These are phyloP conservation scores for Cucurbita argyrosperma DNA, from an alignment of 306 rosid genomes.

Conservation along the genomic window DNA sequence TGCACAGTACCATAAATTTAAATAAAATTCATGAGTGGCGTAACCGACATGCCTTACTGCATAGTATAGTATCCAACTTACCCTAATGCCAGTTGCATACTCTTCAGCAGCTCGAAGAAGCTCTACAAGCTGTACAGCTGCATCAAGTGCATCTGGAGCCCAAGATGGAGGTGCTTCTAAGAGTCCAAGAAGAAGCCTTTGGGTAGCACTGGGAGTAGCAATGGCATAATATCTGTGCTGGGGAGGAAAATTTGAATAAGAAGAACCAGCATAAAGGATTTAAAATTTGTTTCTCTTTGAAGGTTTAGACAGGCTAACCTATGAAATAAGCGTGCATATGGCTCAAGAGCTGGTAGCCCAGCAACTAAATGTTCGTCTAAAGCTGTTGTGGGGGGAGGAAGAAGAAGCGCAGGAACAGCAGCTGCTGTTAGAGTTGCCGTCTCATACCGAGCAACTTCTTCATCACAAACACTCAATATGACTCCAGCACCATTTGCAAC, in stretches of 20 bases:
- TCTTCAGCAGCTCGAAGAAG: constrained; percentile 99
- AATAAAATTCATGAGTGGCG: neutral
- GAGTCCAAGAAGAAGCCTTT: constrained; percentile 96
- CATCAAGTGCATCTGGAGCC: constrained; percentile 99
- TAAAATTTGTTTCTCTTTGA: neutral
- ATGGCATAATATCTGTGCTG: constrained; percentile 76
- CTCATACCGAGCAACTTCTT: constrained; percentile 91
- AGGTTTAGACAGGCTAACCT: constrained; percentile 34
- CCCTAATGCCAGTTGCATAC: constrained; percentile 96
- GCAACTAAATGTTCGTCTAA: constrained; percentile 96
- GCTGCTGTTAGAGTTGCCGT: constrained; percentile 93
- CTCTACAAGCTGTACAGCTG: constrained; percentile 95
- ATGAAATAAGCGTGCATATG: constrained; percentile 93
- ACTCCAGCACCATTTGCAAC: constrained; percentile 99
- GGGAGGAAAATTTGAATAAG: neutral
- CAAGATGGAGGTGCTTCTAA: constrained; percentile 98
- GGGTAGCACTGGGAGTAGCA: constrained; percentile 99
- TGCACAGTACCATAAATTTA: neutral
- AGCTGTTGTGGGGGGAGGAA: constrained; percentile 98
- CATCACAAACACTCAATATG: constrained; percentile 91
- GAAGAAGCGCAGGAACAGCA: constrained; percentile 92
- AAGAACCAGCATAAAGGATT: neutral
- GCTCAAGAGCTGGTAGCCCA: constrained; percentile 97
- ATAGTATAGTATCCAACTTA: constrained; percentile 27
- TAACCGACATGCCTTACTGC: neutral